Evolutionary conservation across 257 asterid genomes (phyloP).

Genomic region (Salvia miltiorrhiza): DNA sequence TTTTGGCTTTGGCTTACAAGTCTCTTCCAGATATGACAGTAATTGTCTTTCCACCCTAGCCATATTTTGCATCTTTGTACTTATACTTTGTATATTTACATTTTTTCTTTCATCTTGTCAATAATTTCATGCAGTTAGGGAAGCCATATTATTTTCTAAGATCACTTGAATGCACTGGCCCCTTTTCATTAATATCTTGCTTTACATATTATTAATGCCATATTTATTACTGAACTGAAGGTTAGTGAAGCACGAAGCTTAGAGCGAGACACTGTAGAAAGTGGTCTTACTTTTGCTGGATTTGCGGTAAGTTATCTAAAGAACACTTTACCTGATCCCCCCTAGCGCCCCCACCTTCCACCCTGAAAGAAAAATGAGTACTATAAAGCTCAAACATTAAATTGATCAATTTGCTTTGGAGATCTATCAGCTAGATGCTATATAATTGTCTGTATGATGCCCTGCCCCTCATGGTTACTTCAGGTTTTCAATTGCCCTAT

Average conservation of each 20-base stretch:
- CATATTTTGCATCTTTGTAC: neutral
- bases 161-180: neutral
- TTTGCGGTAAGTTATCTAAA: slow-evolving; percentile 66
- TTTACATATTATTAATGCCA: slow-evolving; percentile 10
- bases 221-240: slow-evolving; percentile 39
- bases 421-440: neutral
- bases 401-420: neutral
- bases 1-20: slow-evolving; percentile 89
- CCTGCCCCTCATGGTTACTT: slow-evolving; percentile 17
- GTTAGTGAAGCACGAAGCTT: slow-evolving; percentile 95
- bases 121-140: slow-evolving; percentile 10
- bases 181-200: slow-evolving; percentile 2
- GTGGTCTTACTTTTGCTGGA: slow-evolving; percentile 86
- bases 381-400: neutral
- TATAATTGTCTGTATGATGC: slow-evolving; percentile 15
- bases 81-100: neutral
- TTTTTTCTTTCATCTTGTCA: neutral
- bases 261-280: slow-evolving; percentile 84
- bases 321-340: neutral
- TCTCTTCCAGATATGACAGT: slow-evolving; percentile 97
- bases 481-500: slow-evolving; percentile 98
- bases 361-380: neutral
- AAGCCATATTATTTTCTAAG: neutral
- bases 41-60: slow-evolving; percentile 17
- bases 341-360: neutral